These are phyloP conservation scores for Kockiozyma suomiensis DNA, from an alignment of 805 yeast genomes.

Conservation along the genomic window DNA sequence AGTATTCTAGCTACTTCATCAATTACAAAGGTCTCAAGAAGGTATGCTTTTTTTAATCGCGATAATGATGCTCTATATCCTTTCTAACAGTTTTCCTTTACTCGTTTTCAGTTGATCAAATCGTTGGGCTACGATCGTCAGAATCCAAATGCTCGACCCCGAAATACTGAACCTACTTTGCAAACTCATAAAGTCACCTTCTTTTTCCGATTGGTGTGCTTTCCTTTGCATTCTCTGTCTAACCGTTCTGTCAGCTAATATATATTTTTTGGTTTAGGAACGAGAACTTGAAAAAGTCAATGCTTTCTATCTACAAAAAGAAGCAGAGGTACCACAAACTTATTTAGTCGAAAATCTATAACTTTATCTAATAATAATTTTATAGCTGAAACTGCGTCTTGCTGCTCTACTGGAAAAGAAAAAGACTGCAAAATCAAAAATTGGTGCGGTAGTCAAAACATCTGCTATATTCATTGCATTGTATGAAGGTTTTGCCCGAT, in stretches of 20 bases:
- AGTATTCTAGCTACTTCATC: slow-evolving; percentile 89
- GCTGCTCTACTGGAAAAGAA: slow-evolving; percentile 77
- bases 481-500: slow-evolving; percentile 85
- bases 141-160: slow-evolving; percentile 30
- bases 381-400: slow-evolving; percentile 63
- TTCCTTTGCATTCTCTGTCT: slow-evolving; percentile 85
- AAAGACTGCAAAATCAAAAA: slow-evolving; percentile 48
- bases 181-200: slow-evolving; percentile 89
- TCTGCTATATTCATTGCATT: slow-evolving; percentile 80
- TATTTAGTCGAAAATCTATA: no score
- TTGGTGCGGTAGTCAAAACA: slow-evolving; percentile 57
- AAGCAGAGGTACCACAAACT: slow-evolving; percentile 72
- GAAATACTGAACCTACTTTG: slow-evolving; percentile 54
- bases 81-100: background rate
- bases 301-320: slow-evolving; percentile 87
- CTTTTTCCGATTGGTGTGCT: slow-evolving; percentile 88
- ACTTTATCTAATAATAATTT: background rate
- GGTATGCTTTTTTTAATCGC: slow-evolving; percentile 33
- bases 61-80: background rate
- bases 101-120: slow-evolving; percentile 60
- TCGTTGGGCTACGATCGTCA: slow-evolving; percentile 58
- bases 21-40: slow-evolving; percentile 93
- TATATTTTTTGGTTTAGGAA: slow-evolving; percentile 49
- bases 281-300: slow-evolving; percentile 95
- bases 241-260: slow-evolving; percentile 65